A percentile compares a stretch with the other conserved stretches of the same genome.
These are phyloP conservation scores for Pilasporangium apinafurcum DNA, from an alignment of 352 stramenopile species.

Conservation along the genomic window DNA sequence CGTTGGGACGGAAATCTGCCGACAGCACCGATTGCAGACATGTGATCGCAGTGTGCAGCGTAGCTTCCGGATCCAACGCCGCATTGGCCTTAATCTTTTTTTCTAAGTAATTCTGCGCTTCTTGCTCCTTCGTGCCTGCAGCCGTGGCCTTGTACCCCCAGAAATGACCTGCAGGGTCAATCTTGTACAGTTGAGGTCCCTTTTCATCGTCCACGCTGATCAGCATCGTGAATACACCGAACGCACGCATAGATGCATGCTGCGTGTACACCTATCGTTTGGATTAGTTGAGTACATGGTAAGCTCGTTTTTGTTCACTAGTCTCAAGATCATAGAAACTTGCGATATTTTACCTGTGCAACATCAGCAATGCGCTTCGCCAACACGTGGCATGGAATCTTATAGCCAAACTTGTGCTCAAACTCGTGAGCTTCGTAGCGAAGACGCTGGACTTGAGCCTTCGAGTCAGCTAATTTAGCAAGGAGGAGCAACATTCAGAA, in stretches of 20 bases:
- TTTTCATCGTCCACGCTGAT: slow-evolving; percentile 98
- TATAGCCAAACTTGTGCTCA: slow-evolving; percentile 96
- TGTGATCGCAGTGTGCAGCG: slow-evolving; percentile 95
- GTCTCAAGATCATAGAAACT: too few relatives aligned
- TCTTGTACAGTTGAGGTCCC: slow-evolving; percentile 96
- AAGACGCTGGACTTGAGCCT: slow-evolving; percentile 92
- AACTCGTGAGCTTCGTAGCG: slow-evolving; percentile 97
- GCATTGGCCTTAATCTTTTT: slow-evolving; percentile 94
- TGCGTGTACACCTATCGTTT: slow-evolving; percentile 96
- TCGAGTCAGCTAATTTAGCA: slow-evolving; percentile 69
- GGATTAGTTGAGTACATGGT: too few relatives aligned
- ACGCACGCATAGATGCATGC: slow-evolving; percentile 91
- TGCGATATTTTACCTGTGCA: too few relatives aligned
- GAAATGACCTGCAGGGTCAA: slow-evolving; percentile 98
- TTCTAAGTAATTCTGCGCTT: slow-evolving; percentile 99
- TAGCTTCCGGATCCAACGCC: slow-evolving; percentile 90
- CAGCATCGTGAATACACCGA: slow-evolving; percentile 95
- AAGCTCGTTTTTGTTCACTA: background rate
- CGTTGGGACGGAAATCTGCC: slow-evolving; percentile 96
- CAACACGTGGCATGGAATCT: slow-evolving; percentile 92
- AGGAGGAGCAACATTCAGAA: too few relatives aligned
- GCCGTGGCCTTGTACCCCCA: slow-evolving; percentile 93
- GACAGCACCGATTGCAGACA: slow-evolving; percentile 96
- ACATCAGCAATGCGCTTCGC: slow-evolving; percentile 97
- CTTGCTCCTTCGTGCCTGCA: slow-evolving; percentile 95